These are phyloP conservation scores for Venturia aucupariae DNA, from an alignment of 2,329 filamentous ascomycete genomes.

Conservation along the genomic window DNA sequence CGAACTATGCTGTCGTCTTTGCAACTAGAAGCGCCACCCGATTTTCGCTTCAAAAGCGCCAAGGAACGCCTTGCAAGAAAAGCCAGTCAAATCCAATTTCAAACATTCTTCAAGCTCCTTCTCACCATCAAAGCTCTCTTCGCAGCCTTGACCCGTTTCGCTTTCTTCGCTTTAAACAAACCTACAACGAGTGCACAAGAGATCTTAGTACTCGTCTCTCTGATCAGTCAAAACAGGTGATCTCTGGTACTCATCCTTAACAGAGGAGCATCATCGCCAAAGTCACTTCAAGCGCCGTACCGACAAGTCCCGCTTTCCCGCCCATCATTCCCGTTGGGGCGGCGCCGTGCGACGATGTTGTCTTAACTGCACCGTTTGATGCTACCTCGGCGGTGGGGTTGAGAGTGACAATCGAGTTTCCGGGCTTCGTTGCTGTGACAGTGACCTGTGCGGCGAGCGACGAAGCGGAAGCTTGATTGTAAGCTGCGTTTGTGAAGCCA, in stretches of 20 bases:
- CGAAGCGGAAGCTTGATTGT: conserved; percentile 10
- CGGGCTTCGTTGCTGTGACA: conserved; percentile 9
- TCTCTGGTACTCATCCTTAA: not conserved
- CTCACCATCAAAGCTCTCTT: not conserved
- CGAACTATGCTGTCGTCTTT: not conserved
- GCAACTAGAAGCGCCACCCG: not conserved
- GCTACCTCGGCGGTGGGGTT: not conserved
- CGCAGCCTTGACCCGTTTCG: not conserved
- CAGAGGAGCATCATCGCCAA: conserved; percentile 4
- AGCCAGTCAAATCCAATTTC: not conserved
- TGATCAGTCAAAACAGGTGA: not conserved
- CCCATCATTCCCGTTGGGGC: not conserved
- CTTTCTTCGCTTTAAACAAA: not conserved
- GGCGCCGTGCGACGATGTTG: not conserved
- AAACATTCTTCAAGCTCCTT: not conserved
- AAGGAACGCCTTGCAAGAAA: not conserved
- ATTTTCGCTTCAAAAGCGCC: not conserved
- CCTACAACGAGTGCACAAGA: not conserved
- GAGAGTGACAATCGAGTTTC: not conserved
- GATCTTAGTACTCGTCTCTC: not conserved
- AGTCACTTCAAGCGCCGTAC: conserved; percentile 6
- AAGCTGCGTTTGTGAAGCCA: conserved; percentile 7
- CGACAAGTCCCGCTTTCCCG: not conserved
- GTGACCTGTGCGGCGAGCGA: conserved; percentile 7
- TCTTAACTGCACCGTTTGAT: not conserved